A percentile compares a stretch with the other conserved stretches of the same genome.
phyloP scores from a whole-genome alignment of 768 basidiomycete genomes.

The Hydnum rufescens region DNA sequence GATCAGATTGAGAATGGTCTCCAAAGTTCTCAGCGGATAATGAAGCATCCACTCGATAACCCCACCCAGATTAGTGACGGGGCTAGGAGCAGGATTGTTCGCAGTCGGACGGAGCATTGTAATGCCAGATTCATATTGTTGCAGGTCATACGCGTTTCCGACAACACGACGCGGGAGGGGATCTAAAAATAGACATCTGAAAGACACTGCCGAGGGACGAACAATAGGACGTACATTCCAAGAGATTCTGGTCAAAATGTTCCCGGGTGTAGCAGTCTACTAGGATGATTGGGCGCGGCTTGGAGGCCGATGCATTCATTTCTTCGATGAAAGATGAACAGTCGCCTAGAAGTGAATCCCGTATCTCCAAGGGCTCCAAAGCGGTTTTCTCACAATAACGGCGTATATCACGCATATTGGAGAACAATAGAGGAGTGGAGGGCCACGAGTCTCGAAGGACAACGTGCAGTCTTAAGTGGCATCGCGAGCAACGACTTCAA shows the following conservation, averaged over 20 bases:
- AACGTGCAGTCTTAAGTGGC: no score
- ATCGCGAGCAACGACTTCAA: no score
- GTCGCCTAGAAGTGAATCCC: not conserved
- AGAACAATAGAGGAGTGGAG: not conserved
- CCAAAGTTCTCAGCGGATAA: not conserved
- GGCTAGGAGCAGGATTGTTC: not conserved
- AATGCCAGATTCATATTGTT: not conserved
- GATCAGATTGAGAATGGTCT: not conserved
- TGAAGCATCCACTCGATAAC: not conserved
- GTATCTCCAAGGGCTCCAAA: not conserved
- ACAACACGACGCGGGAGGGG: not conserved
- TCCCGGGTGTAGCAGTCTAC: not conserved
- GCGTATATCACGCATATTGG: not conserved
- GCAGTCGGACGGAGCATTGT: not conserved
- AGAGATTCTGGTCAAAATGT: not conserved
- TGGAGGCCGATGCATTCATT: not conserved
- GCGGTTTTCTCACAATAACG: not conserved
- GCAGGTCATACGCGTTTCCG: not conserved
- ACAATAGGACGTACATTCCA: not conserved
- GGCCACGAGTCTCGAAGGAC: no score
- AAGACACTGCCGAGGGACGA: not conserved
- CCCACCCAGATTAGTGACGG: not conserved
- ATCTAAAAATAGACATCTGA: not conserved
- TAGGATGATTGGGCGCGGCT: not conserved
- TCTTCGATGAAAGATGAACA: not conserved